phyloP scores from a whole-genome alignment of 768 basidiomycete genomes.

The Phanerochaete carnosa region DNA sequence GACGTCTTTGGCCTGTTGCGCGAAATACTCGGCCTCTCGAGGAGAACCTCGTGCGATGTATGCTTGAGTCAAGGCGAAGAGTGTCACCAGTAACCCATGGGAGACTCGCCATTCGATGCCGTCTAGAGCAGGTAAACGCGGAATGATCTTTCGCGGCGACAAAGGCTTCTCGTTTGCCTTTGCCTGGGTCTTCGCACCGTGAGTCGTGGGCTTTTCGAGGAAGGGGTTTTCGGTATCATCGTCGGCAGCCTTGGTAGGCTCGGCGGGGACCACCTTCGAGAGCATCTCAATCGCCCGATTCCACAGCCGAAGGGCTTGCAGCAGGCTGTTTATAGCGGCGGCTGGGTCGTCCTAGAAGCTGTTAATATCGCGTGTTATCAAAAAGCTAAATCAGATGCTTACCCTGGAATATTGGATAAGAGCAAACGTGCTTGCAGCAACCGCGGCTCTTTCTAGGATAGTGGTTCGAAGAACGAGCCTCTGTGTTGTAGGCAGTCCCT shows the following conservation, averaged over 20 bases:
- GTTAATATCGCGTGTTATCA: not conserved
- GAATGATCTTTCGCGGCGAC: conserved; percentile 16
- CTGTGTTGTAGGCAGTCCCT: conserved; percentile 45
- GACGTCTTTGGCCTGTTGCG: conserved; percentile 71
- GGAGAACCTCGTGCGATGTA: conserved; percentile 77
- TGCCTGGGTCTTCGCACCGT: not conserved
- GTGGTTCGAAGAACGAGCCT: conserved; percentile 58
- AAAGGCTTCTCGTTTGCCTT: not conserved
- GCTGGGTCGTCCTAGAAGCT: conserved; percentile 55
- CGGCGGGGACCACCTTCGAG: conserved; percentile 49
- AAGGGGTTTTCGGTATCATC: conserved; percentile 56
- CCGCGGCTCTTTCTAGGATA: conserved; percentile 64
- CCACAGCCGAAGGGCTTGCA: conserved; percentile 76
- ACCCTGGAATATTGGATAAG: conserved; percentile 69
- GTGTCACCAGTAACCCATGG: conserved; percentile 62
- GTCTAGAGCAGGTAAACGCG: conserved; percentile 39
- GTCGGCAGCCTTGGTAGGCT: conserved; percentile 20
- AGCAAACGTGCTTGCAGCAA: conserved; percentile 68
- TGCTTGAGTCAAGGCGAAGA: conserved; percentile 61
- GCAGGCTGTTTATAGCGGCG: conserved; percentile 50
- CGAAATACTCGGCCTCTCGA: conserved; percentile 82
- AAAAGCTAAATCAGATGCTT: conserved; percentile 9
- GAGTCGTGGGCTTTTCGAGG: conserved; percentile 29
- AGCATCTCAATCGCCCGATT: conserved; percentile 74
- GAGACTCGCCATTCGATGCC: conserved; percentile 75